A percentile compares a stretch with the other conserved stretches of the same genome.
These are phyloP conservation scores for Penicillium simplicissimum DNA, from an alignment of 495 filamentous ascomycete species.

Conservation along the genomic window DNA sequence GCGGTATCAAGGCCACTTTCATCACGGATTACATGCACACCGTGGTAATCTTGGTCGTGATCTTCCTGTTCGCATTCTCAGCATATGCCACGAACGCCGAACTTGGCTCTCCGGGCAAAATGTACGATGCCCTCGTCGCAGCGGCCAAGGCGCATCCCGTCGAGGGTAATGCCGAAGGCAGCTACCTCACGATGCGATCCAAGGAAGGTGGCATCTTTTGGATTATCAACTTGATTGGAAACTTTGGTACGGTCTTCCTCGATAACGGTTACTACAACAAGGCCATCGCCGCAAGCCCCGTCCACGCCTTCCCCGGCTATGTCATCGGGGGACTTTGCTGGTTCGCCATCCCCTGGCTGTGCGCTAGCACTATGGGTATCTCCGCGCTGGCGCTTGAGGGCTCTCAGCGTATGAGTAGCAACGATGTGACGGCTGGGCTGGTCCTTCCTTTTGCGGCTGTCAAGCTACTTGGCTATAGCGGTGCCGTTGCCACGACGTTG, in stretches of 20 bases:
- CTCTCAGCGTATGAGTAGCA: conserved; percentile 66
- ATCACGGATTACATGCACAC: conserved; percentile 86
- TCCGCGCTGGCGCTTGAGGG: conserved; percentile 80
- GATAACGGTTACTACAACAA: conserved; percentile 92
- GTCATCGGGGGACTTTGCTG: conserved; percentile 87
- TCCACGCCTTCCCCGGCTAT: conserved; percentile 90
- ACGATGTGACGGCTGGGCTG: conserved; percentile 81
- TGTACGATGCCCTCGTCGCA: conserved; percentile 77
- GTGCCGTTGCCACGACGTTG: conserved; percentile 78
- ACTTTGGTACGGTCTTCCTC: conserved; percentile 68
- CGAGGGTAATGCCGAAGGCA: conserved; percentile 79
- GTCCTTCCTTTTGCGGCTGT: conserved; percentile 88
- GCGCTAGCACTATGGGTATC: conserved; percentile 92
- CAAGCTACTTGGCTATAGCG: conserved; percentile 85
- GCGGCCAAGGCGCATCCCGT: conserved; percentile 76
- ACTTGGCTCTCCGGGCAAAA: conserved; percentile 77
- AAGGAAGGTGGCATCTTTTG: conserved; percentile 92
- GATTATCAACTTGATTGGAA: conserved; percentile 85
- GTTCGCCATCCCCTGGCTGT: conserved; percentile 96
- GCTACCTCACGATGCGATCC: conserved; percentile 88
- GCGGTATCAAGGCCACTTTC: conserved; percentile 77
- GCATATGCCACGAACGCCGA: conserved; percentile 73
- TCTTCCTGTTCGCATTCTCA: conserved; percentile 87
- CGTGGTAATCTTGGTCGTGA: conserved; percentile 81
- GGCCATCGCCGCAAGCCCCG: conserved; percentile 86